These are phyloP conservation scores for Irpex lacteus DNA, from an alignment of 1,284 basidiomycete species.

Conservation along the genomic window DNA sequence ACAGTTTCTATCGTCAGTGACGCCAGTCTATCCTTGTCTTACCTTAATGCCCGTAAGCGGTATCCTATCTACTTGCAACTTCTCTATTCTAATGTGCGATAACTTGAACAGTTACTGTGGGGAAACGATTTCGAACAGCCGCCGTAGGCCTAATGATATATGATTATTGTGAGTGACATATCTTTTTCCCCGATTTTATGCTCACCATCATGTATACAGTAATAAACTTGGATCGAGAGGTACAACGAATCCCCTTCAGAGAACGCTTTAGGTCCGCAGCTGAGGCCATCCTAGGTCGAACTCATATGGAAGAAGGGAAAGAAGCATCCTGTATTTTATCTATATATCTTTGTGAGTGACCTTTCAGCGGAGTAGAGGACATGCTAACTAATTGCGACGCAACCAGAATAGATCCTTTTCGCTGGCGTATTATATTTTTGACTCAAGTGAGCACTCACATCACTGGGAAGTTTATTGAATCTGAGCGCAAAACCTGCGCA, in stretches of 20 bases:
- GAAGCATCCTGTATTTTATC: conserved; percentile 18
- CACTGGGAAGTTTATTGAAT: background rate
- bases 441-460: conserved; percentile 9
- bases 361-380: background rate
- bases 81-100: background rate
- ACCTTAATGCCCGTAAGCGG: background rate
- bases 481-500: background rate
- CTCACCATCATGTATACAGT: background rate
- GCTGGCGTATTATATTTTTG: conserved; percentile 12
- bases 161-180: conserved; percentile 7
- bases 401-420: conserved; percentile 21
- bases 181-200: background rate
- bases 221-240: conserved; percentile 10
- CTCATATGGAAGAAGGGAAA: conserved; percentile 18
- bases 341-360: conserved; percentile 24
- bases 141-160: conserved; percentile 13
- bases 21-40: background rate
- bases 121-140: conserved; percentile 11
- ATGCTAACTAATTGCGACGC: background rate
- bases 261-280: background rate
- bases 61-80: background rate
- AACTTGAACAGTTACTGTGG: conserved; percentile 9
- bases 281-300: conserved; percentile 4
- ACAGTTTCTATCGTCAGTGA: background rate
- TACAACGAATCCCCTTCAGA: background rate